A percentile compares a stretch with the other conserved stretches of the same genome.
Evolutionary conservation across 306 rosid species (phyloP).

Genomic region (Medicago ruthenica): DNA sequence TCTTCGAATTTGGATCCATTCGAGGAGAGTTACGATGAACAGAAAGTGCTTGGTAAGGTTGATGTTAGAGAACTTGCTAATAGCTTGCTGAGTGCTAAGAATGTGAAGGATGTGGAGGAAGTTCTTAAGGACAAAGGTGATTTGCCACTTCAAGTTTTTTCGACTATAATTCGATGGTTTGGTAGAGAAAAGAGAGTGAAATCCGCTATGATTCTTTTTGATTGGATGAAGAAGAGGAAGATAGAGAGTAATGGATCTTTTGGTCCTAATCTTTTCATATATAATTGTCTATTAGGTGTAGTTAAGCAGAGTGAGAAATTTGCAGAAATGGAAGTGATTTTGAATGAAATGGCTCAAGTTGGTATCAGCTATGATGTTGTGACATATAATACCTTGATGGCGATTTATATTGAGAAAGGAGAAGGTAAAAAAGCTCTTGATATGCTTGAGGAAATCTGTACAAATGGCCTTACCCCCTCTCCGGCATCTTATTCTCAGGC

Average conservation of each 20-base stretch:
- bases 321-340: conserved; percentile 61
- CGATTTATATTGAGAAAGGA: conserved; percentile 76
- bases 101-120: conserved; percentile 73
- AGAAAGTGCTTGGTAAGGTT: conserved; percentile 39
- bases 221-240: conserved; percentile 84
- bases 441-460: conserved; percentile 68
- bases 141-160: conserved; percentile 85
- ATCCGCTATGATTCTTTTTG: conserved; percentile 71
- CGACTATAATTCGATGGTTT: conserved; percentile 76
- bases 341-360: conserved; percentile 70
- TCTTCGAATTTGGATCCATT: not conserved
- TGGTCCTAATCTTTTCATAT: conserved; percentile 75
- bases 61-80: conserved; percentile 75
- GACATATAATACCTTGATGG: conserved; percentile 84
- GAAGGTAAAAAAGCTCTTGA: conserved; percentile 60
- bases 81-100: conserved; percentile 63
- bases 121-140: conserved; percentile 74
- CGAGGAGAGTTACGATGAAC: conserved; percentile 26
- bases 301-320: conserved; percentile 72
- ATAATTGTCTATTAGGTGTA: conserved; percentile 81
- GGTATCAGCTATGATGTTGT: conserved; percentile 71
- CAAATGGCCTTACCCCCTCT: conserved; percentile 70
- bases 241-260: conserved; percentile 60
- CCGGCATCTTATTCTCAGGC: conserved; percentile 81
- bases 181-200: conserved; percentile 77